Evolutionary conservation across 371 early-diverging fungal species (phyloP).

Genomic region (Nematocida sp.): DNA sequence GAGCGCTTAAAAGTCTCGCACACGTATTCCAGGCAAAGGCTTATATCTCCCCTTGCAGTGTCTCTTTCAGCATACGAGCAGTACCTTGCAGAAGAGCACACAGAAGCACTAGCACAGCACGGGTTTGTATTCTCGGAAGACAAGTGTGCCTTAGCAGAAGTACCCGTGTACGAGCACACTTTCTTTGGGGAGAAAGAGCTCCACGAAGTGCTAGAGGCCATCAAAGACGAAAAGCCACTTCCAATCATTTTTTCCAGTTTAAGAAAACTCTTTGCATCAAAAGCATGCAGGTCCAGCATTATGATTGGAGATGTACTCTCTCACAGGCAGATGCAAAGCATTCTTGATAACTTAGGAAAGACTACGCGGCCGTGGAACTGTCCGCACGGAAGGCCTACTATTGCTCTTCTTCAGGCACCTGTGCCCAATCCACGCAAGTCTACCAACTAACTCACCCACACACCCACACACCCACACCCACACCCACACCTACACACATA

Average conservation of each 20-base stretch:
- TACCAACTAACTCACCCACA: not conserved
- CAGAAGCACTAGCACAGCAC: conserved; percentile 67
- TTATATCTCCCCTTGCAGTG: conserved; percentile 67
- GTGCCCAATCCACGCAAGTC: not conserved
- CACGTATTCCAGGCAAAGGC: conserved; percentile 67
- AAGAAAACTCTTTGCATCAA: conserved; percentile 66
- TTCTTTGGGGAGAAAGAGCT: conserved; percentile 60
- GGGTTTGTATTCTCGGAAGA: conserved; percentile 58
- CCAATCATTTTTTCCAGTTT: conserved; percentile 54
- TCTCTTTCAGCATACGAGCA: conserved; percentile 74
- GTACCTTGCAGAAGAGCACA: conserved; percentile 70
- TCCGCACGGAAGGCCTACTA: conserved; percentile 91
- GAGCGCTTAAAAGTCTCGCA: conserved; percentile 67
- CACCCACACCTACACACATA: too few species aligned
- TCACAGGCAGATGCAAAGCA: conserved; percentile 55
- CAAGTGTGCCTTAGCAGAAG: not conserved
- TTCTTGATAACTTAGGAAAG: conserved; percentile 55
- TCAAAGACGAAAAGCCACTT: conserved; percentile 46
- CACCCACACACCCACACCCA: not conserved
- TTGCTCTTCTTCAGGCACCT: conserved; percentile 47
- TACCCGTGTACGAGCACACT: conserved; percentile 55
- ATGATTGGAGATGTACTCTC: conserved; percentile 67
- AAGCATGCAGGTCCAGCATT: conserved; percentile 68
- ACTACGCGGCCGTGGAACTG: conserved; percentile 71
- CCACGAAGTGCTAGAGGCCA: conserved; percentile 49